Conservation (phyloP, 352 stramenopile genomes). For the Thalassiosira oceanica region DNA sequence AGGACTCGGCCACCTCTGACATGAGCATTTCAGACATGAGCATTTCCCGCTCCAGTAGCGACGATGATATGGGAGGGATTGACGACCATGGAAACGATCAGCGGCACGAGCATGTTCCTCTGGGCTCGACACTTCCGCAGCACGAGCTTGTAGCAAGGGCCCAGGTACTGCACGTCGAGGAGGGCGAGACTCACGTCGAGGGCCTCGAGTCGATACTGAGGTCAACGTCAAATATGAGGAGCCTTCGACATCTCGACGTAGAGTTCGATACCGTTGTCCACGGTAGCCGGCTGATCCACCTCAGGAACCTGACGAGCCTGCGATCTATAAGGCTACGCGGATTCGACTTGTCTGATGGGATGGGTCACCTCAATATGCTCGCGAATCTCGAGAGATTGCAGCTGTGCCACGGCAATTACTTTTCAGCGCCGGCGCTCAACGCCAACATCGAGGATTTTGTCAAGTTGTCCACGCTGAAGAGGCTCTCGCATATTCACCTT, state of each 20-base stretch:
- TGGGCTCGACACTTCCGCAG: too few relatives aligned
- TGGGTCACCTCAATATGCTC: slow-evolving; percentile 12
- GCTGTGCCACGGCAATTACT: slow-evolving; percentile 49
- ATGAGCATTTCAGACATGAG: too few relatives aligned
- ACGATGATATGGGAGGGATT: too few relatives aligned
- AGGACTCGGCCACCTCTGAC: too few relatives aligned
- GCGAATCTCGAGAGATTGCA: slow-evolving; percentile 28
- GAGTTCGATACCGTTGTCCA: slow-evolving; percentile 37
- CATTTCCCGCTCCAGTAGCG: too few relatives aligned
- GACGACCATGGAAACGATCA: too few relatives aligned
- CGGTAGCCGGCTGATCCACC: slow-evolving; percentile 22
- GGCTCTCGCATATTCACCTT: slow-evolving; percentile 14
- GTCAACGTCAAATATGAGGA: slow-evolving; percentile 11
- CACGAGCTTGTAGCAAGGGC: too few relatives aligned
- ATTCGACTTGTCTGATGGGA: slow-evolving; percentile 37
- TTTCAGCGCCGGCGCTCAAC: slow-evolving; percentile 26
- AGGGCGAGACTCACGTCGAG: slow-evolving; percentile 11
- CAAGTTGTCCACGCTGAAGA: slow-evolving; percentile 14
- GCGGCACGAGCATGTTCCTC: too few relatives aligned
- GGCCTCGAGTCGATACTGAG: slow-evolving; percentile 25
- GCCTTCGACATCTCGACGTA: slow-evolving; percentile 22
- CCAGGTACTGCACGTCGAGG: slow-evolving; percentile 12
- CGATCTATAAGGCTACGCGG: slow-evolving; percentile 23
- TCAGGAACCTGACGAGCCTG: slow-evolving; percentile 10
- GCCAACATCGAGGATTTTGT: slow-evolving; percentile 26